These are phyloP conservation scores for Elongisporangium undulatum DNA, from an alignment of 352 stramenopile species.

Conservation along the genomic window DNA sequence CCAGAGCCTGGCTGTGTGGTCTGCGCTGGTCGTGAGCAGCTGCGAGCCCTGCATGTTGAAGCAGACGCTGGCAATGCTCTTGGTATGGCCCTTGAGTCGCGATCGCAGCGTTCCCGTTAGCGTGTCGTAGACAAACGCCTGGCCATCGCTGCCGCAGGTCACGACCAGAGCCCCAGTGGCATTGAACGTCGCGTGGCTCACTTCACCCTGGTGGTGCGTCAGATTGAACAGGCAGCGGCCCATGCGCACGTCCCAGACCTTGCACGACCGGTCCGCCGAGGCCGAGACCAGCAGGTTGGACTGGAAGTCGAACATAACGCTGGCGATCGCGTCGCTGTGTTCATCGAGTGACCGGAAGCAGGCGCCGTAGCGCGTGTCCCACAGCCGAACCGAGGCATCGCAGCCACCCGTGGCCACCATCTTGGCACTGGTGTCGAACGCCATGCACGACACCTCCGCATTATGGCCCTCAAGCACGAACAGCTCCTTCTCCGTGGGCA, in stretches of 20 bases:
- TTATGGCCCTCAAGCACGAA: slow-evolving; percentile 49
- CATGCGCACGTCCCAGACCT: slow-evolving; percentile 67
- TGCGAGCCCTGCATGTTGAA: slow-evolving; percentile 72
- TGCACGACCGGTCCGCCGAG: slow-evolving; percentile 51
- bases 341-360: slow-evolving; percentile 69
- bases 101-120: slow-evolving; percentile 51
- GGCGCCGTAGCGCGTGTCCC: slow-evolving; percentile 60
- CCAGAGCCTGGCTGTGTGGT: slow-evolving; percentile 62
- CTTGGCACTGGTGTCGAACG: slow-evolving; percentile 36
- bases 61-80: slow-evolving; percentile 35
- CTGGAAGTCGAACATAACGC: slow-evolving; percentile 58
- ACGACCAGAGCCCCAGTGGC: slow-evolving; percentile 61
- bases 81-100: slow-evolving; percentile 40
- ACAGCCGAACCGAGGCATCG: slow-evolving; percentile 65
- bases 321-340: slow-evolving; percentile 54
- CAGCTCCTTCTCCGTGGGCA: slow-evolving; percentile 36
- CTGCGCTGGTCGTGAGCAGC: slow-evolving; percentile 47
- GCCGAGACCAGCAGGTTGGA: slow-evolving; percentile 47
- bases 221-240: slow-evolving; percentile 58
- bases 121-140: slow-evolving; percentile 68
- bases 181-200: slow-evolving; percentile 57
- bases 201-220: slow-evolving; percentile 42
- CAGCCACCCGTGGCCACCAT: slow-evolving; percentile 62
- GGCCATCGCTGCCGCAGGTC: slow-evolving; percentile 40
- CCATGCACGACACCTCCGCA: slow-evolving; percentile 62